Conservation (phyloP, 495 filamentous ascomycete species). For the Penicillium roqueforti region DNA sequence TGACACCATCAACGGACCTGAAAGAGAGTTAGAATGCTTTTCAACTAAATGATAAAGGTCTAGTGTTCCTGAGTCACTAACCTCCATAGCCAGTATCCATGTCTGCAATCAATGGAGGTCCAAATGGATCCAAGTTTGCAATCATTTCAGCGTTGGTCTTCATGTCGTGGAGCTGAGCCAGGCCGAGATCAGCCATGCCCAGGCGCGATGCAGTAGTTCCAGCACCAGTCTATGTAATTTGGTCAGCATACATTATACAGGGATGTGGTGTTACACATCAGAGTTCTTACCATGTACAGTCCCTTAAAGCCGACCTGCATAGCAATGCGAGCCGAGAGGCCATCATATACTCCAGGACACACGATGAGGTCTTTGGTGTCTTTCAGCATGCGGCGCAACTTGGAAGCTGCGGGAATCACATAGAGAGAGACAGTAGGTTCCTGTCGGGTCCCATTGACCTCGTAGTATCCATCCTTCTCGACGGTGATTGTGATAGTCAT, state of each 20-base stretch:
- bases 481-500: slow-evolving; percentile 39
- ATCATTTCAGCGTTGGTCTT: slow-evolving; percentile 61
- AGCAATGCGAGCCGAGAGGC: slow-evolving; percentile 61
- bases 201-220: slow-evolving; percentile 61
- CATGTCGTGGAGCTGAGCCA: slow-evolving; percentile 64
- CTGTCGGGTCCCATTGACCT: slow-evolving; percentile 30
- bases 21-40: neutral
- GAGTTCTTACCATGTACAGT: slow-evolving; percentile 58
- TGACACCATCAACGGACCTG: slow-evolving; percentile 58
- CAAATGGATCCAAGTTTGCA: slow-evolving; percentile 53
- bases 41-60: neutral
- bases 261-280: neutral
- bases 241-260: slow-evolving; percentile 11
- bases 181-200: slow-evolving; percentile 63
- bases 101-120: slow-evolving; percentile 64
- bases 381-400: slow-evolving; percentile 43
- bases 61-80: slow-evolving; percentile 14
- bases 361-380: slow-evolving; percentile 45
- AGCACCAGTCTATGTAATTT: slow-evolving; percentile 54
- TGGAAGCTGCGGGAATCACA: slow-evolving; percentile 40
- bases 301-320: slow-evolving; percentile 56
- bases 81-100: slow-evolving; percentile 65
- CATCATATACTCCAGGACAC: slow-evolving; percentile 67
- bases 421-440: slow-evolving; percentile 33
- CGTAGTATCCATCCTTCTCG: slow-evolving; percentile 37